phyloP scores from a whole-genome alignment of 2,329 filamentous ascomycete genomes.

The Aureobasidium namibiae region DNA sequence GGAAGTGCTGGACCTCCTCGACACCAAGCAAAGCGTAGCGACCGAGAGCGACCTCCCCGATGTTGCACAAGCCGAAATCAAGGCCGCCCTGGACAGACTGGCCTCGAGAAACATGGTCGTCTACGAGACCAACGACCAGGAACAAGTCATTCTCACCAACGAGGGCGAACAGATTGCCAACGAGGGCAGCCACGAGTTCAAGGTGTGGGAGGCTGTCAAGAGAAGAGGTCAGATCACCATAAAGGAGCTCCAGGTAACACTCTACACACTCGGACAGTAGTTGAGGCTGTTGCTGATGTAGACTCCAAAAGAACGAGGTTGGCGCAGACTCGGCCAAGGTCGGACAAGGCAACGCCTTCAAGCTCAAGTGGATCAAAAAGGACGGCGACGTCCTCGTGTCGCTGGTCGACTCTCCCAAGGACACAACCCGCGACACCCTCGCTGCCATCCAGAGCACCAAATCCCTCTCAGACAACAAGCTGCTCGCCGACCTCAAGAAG shows the following conservation, averaged over 20 bases:
- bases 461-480: slow-evolving; percentile 64
- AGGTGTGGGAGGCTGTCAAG: slow-evolving; percentile 42
- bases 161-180: slow-evolving; percentile 68
- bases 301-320: slow-evolving; percentile 44
- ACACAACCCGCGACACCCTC: slow-evolving; percentile 70
- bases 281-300: neutral
- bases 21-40: slow-evolving; percentile 28
- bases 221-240: slow-evolving; percentile 36
- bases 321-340: slow-evolving; percentile 71
- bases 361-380: slow-evolving; percentile 60
- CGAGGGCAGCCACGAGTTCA: slow-evolving; percentile 43
- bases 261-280: slow-evolving; percentile 3
- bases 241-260: slow-evolving; percentile 37
- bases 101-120: slow-evolving; percentile 76
- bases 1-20: slow-evolving; percentile 68
- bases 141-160: slow-evolving; percentile 66
- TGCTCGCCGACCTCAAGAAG: slow-evolving; percentile 77
- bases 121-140: slow-evolving; percentile 74
- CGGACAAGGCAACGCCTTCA: slow-evolving; percentile 93
- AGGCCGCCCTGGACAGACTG: slow-evolving; percentile 81
- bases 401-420: slow-evolving; percentile 63
- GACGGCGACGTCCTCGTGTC: slow-evolving; percentile 44
- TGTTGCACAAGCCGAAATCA: slow-evolving; percentile 47
- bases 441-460: slow-evolving; percentile 61
- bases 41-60: slow-evolving; percentile 26